Percentiles rank a stretch among this genome's conserved stretches.
phyloP scores from a whole-genome alignment of 768 basidiomycete species.

The Lactarius akahatsu region DNA sequence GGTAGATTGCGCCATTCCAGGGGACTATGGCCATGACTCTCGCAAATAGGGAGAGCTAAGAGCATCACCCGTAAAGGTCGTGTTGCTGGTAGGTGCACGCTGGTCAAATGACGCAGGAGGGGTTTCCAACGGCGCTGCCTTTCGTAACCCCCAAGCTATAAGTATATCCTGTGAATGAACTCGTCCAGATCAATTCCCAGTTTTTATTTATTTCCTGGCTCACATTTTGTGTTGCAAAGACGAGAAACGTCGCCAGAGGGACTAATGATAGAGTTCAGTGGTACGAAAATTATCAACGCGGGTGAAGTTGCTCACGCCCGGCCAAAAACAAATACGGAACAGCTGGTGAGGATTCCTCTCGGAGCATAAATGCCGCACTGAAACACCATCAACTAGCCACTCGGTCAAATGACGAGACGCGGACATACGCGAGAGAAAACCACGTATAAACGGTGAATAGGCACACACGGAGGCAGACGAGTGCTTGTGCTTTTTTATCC shows the following conservation, averaged over 20 bases:
- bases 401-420: not conserved
- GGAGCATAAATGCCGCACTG: not conserved
- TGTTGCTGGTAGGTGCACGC: not conserved
- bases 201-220: conserved; percentile 14
- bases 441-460: conserved; percentile 23
- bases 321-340: conserved; percentile 52
- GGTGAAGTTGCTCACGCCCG: conserved; percentile 39
- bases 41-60: not conserved
- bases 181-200: not conserved
- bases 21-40: not conserved
- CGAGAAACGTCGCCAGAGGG: conserved; percentile 47
- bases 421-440: conserved; percentile 20
- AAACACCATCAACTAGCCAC: not conserved
- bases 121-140: not conserved
- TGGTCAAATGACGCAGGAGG: not conserved
- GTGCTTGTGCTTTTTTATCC: conserved; percentile 38
- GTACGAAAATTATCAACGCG: conserved; percentile 7
- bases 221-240: conserved; percentile 54
- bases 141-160: conserved; percentile 31
- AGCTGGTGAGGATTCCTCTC: conserved; percentile 18
- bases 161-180: conserved; percentile 40
- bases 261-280: conserved; percentile 37
- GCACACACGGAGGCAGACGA: conserved; percentile 41
- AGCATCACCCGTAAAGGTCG: not conserved
- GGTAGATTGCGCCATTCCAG: not conserved